Base-by-base conservation (phyloP, 192 early-diverging fungal genomes). In the Gorgonomyces haynaldii region DNA sequence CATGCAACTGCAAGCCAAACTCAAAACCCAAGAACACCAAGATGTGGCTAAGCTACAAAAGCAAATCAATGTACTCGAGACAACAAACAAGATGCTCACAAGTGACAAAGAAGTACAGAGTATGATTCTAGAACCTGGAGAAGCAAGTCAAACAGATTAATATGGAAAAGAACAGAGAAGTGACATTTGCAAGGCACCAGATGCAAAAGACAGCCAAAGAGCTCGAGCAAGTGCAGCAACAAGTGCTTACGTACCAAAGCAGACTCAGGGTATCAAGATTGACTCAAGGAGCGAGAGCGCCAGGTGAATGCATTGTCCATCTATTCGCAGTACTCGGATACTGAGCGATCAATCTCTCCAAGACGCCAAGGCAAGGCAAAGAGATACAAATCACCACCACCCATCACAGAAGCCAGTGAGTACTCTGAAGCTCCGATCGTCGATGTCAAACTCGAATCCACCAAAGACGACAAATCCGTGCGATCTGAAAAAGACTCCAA, bases 221-320 rank as follows among this genome's bases (percentile, higher is more conserved):
- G 2, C 20, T 49, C 1, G 46, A 49, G 6, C 23, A 16, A 7
- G 26, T 22, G 19, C 17, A 46, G 16, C 19, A 15, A 16, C 13
- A 49, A 26, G 32, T 38, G 7, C 22, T 49, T 13, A 32, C 23
- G 35, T 1, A 26, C 2, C 32, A 34, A n/a, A 34, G 32, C 32
- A 9, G 8, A n/a, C 32, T 34, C 9, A 8, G n/a, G 32, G 32
- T 34, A 34, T n/a, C 9, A n/a, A 8, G 32, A 8, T 9, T n/a
- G 32, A 34, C 32, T 34, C 32, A 8, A 49, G 46, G 46, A 49
- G 7, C 29, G 46, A 35, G 46, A 49, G 1, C 46, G 46, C 5
- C n/a, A n/a, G 3, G 21, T 49, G 3, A 32, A 46, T 46, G 26
- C 44, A 16, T 13, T 46, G 32, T 34, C 32, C 32, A 34, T 34